phyloP scores from a whole-genome alignment of 148 eudicot species.

The Arbutus unedo region DNA sequence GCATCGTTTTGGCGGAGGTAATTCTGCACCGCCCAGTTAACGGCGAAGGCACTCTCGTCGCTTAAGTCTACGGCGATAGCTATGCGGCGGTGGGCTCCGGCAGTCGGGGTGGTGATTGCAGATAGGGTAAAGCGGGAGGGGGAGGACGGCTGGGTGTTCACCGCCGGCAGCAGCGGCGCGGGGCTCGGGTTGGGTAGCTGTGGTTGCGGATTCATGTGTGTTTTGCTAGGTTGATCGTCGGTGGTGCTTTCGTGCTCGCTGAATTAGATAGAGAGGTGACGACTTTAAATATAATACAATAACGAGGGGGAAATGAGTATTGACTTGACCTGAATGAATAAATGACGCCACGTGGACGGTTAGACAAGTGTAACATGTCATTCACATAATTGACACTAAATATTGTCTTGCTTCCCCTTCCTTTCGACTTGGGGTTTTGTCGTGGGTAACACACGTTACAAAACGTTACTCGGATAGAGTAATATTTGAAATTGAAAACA shows the following conservation, averaged over 20 bases:
- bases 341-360: no score
- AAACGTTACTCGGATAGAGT: no score
- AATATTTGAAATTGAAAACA: no score
- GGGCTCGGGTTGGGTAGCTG: not conserved
- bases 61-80: slow-evolving; percentile 69
- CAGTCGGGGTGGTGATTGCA: slow-evolving; percentile 13
- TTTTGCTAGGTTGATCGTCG: slow-evolving; percentile 2
- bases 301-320: not conserved
- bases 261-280: not conserved
- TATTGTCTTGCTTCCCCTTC: no score
- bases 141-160: slow-evolving; percentile 35
- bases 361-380: no score
- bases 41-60: slow-evolving; percentile 71
- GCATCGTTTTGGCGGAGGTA: slow-evolving; percentile 66
- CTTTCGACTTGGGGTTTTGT: no score
- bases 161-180: slow-evolving; percentile 17
- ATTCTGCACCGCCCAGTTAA: slow-evolving; percentile 62
- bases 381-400: no score
- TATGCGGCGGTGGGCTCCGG: slow-evolving; percentile 32
- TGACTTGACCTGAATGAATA: no score
- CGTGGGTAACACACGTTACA: no score
- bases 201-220: not conserved
- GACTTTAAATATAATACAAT: no score
- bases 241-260: no score
- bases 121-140: slow-evolving; percentile 27